These are phyloP conservation scores for Fusarium coffeatum DNA, from an alignment of 2,329 filamentous ascomycete species.

Conservation along the genomic window DNA sequence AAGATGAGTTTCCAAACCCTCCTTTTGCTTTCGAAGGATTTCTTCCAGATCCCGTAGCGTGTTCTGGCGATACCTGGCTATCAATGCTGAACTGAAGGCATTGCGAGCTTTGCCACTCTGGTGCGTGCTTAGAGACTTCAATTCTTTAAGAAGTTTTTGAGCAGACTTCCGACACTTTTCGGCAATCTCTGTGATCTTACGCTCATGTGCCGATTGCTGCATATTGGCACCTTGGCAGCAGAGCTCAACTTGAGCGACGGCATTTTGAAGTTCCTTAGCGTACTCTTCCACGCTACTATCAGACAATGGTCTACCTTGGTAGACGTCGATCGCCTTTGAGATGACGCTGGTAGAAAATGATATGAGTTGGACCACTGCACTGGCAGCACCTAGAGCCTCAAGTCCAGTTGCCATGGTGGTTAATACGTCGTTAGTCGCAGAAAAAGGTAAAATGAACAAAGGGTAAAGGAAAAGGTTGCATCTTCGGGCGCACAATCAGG, in stretches of 20 bases:
- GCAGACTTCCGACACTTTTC: too few species aligned
- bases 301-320: background rate
- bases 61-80: rapidly evolving
- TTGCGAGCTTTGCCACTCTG: background rate
- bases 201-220: too few species aligned
- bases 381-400: background rate
- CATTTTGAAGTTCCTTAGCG: background rate
- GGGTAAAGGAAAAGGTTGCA: rapidly evolving
- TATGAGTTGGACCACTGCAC: background rate
- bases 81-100: background rate
- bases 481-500: too few species aligned
- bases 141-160: rapidly evolving
- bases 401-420: background rate
- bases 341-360: background rate
- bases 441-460: too few species aligned
- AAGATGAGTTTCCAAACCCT: background rate
- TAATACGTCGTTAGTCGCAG: too few species aligned
- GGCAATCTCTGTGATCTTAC: too few species aligned
- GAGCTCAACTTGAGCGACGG: background rate
- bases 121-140: background rate
- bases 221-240: too few species aligned
- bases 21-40: background rate
- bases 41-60: background rate
- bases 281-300: background rate
- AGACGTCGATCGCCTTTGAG: background rate